Evolutionary conservation across 2,329 filamentous ascomycete genomes (phyloP).

Genomic region (Byssoonygena ceratinophila): DNA sequence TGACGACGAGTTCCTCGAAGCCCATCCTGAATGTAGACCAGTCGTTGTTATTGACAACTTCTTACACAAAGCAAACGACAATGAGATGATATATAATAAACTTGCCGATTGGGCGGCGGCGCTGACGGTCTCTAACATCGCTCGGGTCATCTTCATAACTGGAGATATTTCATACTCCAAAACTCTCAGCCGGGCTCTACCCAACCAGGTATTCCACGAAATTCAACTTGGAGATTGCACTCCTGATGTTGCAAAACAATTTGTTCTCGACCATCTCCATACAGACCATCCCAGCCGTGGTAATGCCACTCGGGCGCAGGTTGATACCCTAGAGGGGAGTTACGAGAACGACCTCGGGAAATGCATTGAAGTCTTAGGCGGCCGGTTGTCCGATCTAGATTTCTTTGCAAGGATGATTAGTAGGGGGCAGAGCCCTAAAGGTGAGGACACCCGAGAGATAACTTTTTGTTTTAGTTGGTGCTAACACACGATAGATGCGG

Average conservation of each 20-base stretch:
- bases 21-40: constrained; percentile 70
- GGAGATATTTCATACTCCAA: constrained; percentile 84
- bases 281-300: constrained; percentile 32
- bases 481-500: constrained; percentile 46
- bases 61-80: constrained; percentile 63
- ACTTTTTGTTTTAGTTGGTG: not conserved
- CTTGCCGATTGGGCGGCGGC: constrained; percentile 82
- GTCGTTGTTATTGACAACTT: constrained; percentile 91
- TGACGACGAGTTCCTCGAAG: constrained; percentile 81
- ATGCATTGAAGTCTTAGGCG: constrained; percentile 73
- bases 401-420: constrained; percentile 84
- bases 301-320: constrained; percentile 28
- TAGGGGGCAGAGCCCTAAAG: constrained; percentile 68
- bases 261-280: constrained; percentile 67
- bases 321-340: constrained; percentile 12
- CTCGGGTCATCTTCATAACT: constrained; percentile 89
- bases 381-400: constrained; percentile 89
- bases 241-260: constrained; percentile 75
- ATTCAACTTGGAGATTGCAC: constrained; percentile 78
- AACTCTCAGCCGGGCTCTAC: constrained; percentile 72
- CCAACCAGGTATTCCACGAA: constrained; percentile 80
- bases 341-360: constrained; percentile 64
- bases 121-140: constrained; percentile 74
- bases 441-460: constrained; percentile 21
- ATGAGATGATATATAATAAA: constrained; percentile 59